These are phyloP conservation scores for Eucalyptus sp. DNA, from an alignment of 345 rosid genomes.

Conservation along the genomic window DNA sequence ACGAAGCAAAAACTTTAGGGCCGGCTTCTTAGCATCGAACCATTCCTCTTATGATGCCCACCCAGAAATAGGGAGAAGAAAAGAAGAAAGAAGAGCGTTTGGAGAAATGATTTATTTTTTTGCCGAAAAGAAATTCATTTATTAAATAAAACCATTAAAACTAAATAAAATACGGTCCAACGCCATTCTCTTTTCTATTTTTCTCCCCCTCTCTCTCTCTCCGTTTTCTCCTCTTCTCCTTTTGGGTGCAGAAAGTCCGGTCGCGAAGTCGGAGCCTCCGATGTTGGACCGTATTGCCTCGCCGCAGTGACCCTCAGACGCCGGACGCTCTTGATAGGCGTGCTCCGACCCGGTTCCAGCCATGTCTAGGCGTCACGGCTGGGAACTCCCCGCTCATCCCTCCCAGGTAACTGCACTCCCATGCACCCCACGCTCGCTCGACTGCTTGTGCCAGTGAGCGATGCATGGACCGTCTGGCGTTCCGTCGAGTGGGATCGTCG, in stretches of 20 bases:
- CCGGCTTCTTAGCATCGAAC: background rate
- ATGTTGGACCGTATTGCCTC: background rate
- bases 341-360: background rate
- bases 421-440: background rate
- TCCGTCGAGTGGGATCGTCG: background rate
- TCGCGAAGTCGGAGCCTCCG: background rate
- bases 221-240: too few relatives aligned
- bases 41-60: background rate
- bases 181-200: background rate
- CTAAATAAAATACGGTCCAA: background rate
- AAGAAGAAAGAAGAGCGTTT: background rate
- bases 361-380: conserved; percentile 95
- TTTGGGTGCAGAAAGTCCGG: too few relatives aligned
- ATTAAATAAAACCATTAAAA: background rate
- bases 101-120: background rate
- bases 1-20: background rate
- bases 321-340: background rate
- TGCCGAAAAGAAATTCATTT: background rate
- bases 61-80: background rate
- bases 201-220: background rate
- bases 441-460: background rate
- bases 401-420: conserved; percentile 45
- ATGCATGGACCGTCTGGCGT: background rate
- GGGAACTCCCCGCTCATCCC: conserved; percentile 88
- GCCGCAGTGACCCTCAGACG: background rate